Conservation (phyloP, 495 filamentous ascomycete genomes). For the Neurospora hispaniola region DNA sequence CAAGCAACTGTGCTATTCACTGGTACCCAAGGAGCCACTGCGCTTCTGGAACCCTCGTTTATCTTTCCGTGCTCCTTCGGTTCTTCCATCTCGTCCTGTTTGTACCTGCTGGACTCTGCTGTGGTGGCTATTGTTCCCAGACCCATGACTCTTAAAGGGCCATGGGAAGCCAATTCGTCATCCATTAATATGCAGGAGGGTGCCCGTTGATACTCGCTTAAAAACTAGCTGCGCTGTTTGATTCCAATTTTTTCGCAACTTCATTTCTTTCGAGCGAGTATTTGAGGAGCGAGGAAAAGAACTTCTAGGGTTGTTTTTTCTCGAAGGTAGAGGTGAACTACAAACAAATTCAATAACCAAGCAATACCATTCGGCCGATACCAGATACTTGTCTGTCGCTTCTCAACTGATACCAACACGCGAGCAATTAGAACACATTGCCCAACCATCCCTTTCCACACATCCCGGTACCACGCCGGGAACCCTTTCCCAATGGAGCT, state of each 20-base stretch:
- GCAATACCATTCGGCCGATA: neutral
- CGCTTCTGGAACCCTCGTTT: neutral
- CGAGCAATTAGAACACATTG: neutral
- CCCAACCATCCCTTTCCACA: neutral
- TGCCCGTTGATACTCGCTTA: neutral
- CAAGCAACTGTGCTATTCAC: neutral
- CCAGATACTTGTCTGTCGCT: neutral
- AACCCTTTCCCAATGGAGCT: neutral
- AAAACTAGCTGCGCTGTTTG: neutral
- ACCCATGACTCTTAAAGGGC: neutral
- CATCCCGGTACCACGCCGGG: neutral
- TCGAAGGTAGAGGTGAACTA: neutral
- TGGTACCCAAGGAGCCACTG: neutral
- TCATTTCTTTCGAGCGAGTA: neutral
- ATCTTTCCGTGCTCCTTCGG: neutral
- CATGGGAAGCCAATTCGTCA: neutral
- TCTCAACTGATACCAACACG: neutral
- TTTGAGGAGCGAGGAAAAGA: neutral
- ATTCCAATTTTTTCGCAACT: neutral
- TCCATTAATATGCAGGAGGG: neutral
- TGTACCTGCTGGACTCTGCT: neutral
- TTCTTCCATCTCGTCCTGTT: neutral
- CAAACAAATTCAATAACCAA: neutral
- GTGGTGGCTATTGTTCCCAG: neutral
- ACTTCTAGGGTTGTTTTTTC: neutral